Percentiles rank a stretch among this genome's conserved stretches.
Conservation (phyloP, 495 filamentous ascomycete genomes). For the Astrothelium subdiscretum region DNA sequence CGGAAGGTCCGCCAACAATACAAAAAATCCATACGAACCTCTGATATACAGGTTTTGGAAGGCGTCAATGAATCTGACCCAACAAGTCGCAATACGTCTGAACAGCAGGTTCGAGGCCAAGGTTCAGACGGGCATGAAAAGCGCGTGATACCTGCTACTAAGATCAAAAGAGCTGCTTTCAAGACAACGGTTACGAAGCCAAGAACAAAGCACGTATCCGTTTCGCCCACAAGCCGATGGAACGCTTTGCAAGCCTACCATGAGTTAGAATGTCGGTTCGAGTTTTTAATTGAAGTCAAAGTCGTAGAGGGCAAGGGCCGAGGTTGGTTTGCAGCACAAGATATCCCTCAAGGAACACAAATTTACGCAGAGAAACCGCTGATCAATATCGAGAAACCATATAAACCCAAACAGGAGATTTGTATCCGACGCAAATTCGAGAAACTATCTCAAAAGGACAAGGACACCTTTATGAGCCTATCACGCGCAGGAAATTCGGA, state of each 20-base stretch:
- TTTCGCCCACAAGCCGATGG: background rate
- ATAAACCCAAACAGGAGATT: background rate
- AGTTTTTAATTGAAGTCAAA: background rate
- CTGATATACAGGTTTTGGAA: no score
- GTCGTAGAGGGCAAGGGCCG: background rate
- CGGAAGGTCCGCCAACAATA: background rate
- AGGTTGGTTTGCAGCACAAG: background rate
- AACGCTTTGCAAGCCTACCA: background rate
- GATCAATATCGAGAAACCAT: background rate
- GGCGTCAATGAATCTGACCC: no score
- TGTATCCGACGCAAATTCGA: background rate
- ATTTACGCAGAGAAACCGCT: background rate
- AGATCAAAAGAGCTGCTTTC: background rate
- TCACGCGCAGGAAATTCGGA: background rate
- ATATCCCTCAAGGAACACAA: background rate
- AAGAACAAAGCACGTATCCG: background rate
- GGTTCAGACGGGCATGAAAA: background rate
- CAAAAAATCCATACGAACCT: background rate
- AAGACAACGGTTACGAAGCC: background rate
- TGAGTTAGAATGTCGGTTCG: background rate
- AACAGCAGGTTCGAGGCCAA: no score
- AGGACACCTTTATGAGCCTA: background rate
- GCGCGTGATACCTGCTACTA: background rate
- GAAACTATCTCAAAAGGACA: background rate
- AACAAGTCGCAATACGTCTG: no score